These are phyloP conservation scores for Dioszegia aurantiaca DNA, from an alignment of 768 basidiomycete genomes.

Conservation along the genomic window DNA sequence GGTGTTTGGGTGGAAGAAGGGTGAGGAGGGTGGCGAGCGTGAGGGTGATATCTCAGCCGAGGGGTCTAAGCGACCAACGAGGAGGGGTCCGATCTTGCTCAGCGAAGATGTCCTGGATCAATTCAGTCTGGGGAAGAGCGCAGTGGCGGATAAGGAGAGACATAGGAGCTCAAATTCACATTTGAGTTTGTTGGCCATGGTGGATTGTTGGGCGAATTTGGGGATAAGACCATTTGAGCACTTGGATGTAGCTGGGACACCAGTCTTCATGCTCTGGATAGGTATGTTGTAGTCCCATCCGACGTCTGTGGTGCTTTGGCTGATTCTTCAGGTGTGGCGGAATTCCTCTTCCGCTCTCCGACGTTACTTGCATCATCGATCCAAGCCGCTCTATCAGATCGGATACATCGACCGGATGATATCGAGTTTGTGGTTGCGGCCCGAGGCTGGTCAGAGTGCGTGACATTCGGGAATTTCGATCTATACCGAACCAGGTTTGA, in stretches of 20 bases:
- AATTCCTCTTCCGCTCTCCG: slow-evolving; percentile 79
- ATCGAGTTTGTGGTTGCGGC: slow-evolving; percentile 91
- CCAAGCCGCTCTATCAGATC: slow-evolving; percentile 69
- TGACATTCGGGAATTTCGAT: slow-evolving; percentile 87
- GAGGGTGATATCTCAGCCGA: neutral
- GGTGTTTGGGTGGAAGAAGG: slow-evolving; percentile 64
- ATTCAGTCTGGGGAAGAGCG: slow-evolving; percentile 69
- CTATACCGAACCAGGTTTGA: slow-evolving; percentile 77
- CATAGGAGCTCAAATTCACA: slow-evolving; percentile 69
- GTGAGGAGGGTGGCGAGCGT: slow-evolving; percentile 32
- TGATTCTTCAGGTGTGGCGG: slow-evolving; percentile 65
- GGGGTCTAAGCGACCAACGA: neutral
- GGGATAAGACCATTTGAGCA: slow-evolving; percentile 84
- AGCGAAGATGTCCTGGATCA: slow-evolving; percentile 80
- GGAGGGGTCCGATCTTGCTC: slow-evolving; percentile 66
- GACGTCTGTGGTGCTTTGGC: neutral
- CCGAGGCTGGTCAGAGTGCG: slow-evolving; percentile 92
- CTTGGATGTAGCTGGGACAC: slow-evolving; percentile 88
- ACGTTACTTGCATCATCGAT: slow-evolving; percentile 67
- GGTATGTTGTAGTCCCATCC: slow-evolving; percentile 50
- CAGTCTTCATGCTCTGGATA: slow-evolving; percentile 92
- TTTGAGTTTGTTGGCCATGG: slow-evolving; percentile 92
- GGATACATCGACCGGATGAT: slow-evolving; percentile 80
- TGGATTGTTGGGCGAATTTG: slow-evolving; percentile 92
- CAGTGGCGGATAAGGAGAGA: neutral